A percentile compares a stretch with the other conserved stretches of the same genome.
These are phyloP conservation scores for Panicum miliaceum DNA, from an alignment of 176 grass and related monocot genomes.

Conservation along the genomic window DNA sequence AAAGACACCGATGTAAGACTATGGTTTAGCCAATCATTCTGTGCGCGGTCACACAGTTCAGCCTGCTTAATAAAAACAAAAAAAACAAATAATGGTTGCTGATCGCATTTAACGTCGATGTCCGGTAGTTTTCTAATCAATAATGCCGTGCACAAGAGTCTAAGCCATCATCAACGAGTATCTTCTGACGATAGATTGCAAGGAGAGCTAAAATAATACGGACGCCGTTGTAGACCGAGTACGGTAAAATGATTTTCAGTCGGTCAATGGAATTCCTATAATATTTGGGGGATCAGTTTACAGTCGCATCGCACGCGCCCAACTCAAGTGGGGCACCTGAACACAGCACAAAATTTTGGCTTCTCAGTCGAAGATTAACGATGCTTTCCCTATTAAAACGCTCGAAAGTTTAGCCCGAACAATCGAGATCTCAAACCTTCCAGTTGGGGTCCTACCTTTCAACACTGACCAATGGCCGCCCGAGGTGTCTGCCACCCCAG, in stretches of 20 bases:
- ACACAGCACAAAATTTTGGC: neutral
- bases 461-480: neutral
- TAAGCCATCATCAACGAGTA: constrained; percentile 6
- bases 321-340: neutral
- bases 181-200: neutral
- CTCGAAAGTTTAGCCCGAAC: neutral
- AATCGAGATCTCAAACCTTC: neutral
- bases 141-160: neutral
- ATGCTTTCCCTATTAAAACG: neutral
- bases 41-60: neutral
- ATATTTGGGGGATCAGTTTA: neutral
- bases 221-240: neutral
- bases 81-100: neutral
- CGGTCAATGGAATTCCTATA: neutral
- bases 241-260: neutral
- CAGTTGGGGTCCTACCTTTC: neutral
- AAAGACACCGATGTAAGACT: constrained; percentile 15
- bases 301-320: neutral
- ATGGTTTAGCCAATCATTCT: constrained; percentile 24
- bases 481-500: neutral
- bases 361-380: neutral
- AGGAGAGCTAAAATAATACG: neutral
- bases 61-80: neutral
- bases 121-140: neutral
- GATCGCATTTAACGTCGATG: neutral